Evolutionary conservation across 768 basidiomycete genomes (phyloP).

Genomic region (Leucocoprinus leucothites): DNA sequence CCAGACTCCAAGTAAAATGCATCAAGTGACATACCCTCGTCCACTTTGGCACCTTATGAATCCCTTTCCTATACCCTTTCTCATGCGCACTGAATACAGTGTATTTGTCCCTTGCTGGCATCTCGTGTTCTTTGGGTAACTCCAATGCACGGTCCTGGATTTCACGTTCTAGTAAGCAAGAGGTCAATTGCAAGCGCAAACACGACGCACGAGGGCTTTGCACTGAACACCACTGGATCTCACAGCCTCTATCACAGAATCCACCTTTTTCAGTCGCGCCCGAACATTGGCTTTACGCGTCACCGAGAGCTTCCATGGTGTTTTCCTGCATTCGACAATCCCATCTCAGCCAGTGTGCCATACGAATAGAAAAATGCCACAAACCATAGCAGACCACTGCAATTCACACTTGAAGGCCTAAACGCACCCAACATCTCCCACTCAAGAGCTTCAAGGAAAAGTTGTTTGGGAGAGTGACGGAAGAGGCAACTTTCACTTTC

Average conservation of each 20-base stretch:
- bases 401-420: slow-evolving; percentile 60
- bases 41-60: slow-evolving; percentile 98
- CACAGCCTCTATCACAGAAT: slow-evolving; percentile 89
- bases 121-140: slow-evolving; percentile 91
- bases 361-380: slow-evolving; percentile 17
- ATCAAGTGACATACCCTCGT: slow-evolving; percentile 63
- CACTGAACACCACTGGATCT: slow-evolving; percentile 79
- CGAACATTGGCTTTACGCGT: slow-evolving; percentile 94
- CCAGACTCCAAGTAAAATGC: background rate
- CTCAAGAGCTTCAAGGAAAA: too few relatives aligned
- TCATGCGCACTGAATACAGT: slow-evolving; percentile 75
- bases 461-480: too few relatives aligned
- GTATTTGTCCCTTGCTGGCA: slow-evolving; percentile 93
- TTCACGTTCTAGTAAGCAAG: background rate
- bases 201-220: slow-evolving; percentile 61
- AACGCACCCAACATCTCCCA: slow-evolving; percentile 82
- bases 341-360: background rate
- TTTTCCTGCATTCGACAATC: slow-evolving; percentile 64
- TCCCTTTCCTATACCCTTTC: slow-evolving; percentile 85
- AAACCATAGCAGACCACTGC: slow-evolving; percentile 85
- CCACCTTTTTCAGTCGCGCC: slow-evolving; percentile 86
- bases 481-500: too few relatives aligned
- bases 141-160: slow-evolving; percentile 67
- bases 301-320: slow-evolving; percentile 86
- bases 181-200: background rate